A percentile compares a stretch with the other conserved stretches of the same genome.
Evolutionary conservation across 495 filamentous ascomycete species (phyloP).

Genomic region (Xylaria longipes): DNA sequence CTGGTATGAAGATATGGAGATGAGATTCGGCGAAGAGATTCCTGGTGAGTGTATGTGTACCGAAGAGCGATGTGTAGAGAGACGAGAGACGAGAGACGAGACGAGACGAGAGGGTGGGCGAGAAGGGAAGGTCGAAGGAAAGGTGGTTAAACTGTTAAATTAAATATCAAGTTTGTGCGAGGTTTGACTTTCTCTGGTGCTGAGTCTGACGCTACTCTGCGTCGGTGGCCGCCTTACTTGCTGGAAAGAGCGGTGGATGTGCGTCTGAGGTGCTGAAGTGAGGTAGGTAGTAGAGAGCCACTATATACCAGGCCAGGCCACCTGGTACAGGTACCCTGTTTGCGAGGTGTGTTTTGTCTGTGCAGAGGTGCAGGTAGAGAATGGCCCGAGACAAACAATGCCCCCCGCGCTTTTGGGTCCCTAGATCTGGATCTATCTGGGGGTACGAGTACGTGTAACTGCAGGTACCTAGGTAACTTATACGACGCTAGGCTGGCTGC

Average conservation of each 20-base stretch:
- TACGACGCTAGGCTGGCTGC: slow-evolving; percentile 2
- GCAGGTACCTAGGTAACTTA: slow-evolving; percentile 14
- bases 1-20: not conserved
- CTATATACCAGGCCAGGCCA: not conserved
- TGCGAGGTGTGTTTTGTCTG: slow-evolving; percentile 18
- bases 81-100: not conserved
- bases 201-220: slow-evolving; percentile 17
- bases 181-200: slow-evolving; percentile 21
- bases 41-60: slow-evolving; percentile 18
- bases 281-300: slow-evolving; percentile 6
- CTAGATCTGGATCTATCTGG: slow-evolving; percentile 22
- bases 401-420: slow-evolving; percentile 23
- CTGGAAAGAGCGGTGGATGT: slow-evolving; percentile 32
- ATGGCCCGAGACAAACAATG: slow-evolving; percentile 25
- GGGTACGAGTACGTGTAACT: slow-evolving; percentile 21
- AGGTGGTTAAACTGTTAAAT: slow-evolving; percentile 23
- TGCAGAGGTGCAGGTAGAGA: slow-evolving; percentile 1
- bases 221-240: slow-evolving; percentile 20
- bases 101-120: not conserved
- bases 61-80: slow-evolving; percentile 22
- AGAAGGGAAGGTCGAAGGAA: not conserved
- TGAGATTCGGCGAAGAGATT: slow-evolving; percentile 4
- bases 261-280: slow-evolving; percentile 15
- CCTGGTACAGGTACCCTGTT: slow-evolving; percentile 15
- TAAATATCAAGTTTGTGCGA: slow-evolving; percentile 25